Conservation (phyloP, 805 yeast genomes). For the Candida piceae region DNA sequence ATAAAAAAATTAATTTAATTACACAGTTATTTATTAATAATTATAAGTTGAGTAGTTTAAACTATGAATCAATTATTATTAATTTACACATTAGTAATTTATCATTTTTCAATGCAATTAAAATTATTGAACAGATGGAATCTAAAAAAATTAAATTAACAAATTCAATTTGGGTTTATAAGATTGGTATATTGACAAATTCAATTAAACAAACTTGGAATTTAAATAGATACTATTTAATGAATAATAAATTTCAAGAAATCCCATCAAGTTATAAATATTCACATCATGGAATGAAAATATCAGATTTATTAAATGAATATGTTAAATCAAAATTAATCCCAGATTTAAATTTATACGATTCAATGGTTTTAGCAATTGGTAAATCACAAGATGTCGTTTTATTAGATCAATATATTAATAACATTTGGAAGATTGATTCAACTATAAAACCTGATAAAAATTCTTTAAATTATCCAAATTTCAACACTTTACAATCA, state of each 20-base stretch:
- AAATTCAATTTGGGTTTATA: constrained; percentile 21
- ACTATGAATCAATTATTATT: constrained; percentile 25
- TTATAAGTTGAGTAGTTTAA: constrained; percentile 10
- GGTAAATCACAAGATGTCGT: constrained; percentile 25
- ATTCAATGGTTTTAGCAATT: constrained; percentile 23
- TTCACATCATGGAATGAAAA: constrained; percentile 9
- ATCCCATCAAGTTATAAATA: constrained; percentile 10
- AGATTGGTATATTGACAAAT: constrained; percentile 21
- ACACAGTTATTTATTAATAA: background rate
- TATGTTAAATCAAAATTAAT: constrained; percentile 13
- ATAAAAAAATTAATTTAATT: constrained; percentile 1
- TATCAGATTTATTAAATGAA: constrained; percentile 13
- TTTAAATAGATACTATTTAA: constrained; percentile 17
- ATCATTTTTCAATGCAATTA: constrained; percentile 17
- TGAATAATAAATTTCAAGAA: constrained; percentile 9
- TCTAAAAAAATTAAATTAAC: constrained; percentile 12
- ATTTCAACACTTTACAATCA: constrained; percentile 19
- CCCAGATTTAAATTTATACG: constrained; percentile 21
- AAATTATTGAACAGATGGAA: constrained; percentile 17
- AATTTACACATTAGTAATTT: constrained; percentile 16
- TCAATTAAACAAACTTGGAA: constrained; percentile 23
- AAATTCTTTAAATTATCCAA: constrained; percentile 22
- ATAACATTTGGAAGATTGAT: constrained; percentile 25
- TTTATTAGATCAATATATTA: constrained; percentile 20
- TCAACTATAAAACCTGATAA: background rate